Percentiles rank a stretch among this genome's conserved stretches.
phyloP scores from a whole-genome alignment of 1,284 basidiomycete species.

The Irpex rosettiformis region DNA sequence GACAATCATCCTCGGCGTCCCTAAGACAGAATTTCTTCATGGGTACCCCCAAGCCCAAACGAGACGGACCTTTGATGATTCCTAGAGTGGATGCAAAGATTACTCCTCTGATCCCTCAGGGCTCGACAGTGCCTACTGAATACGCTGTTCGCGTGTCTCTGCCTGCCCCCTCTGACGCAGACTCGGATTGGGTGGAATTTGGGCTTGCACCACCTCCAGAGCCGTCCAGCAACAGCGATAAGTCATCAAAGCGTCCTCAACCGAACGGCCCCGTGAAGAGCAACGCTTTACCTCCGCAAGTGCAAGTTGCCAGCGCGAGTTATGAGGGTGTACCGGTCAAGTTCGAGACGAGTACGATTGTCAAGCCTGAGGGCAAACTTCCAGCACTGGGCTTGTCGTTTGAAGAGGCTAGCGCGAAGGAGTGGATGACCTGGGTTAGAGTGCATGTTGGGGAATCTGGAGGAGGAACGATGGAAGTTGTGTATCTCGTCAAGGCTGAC shows the following conservation, averaged over 20 bases:
- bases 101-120: conserved; percentile 40
- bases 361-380: conserved; percentile 34
- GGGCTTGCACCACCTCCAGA: conserved; percentile 49
- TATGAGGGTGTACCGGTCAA: conserved; percentile 62
- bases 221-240: not conserved
- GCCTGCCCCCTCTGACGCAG: conserved; percentile 51
- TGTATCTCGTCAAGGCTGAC: conserved; percentile 52
- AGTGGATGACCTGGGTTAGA: conserved; percentile 65
- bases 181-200: conserved; percentile 73
- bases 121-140: conserved; percentile 31
- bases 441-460: conserved; percentile 49
- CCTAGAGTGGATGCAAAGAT: conserved; percentile 53
- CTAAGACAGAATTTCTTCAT: conserved; percentile 25
- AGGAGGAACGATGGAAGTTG: conserved; percentile 53
- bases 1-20: conserved; percentile 22
- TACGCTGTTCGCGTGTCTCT: conserved; percentile 60
- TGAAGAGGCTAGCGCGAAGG: conserved; percentile 45
- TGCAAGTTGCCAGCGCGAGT: conserved; percentile 56
- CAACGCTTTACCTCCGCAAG: conserved; percentile 31
- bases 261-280: not conserved
- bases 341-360: conserved; percentile 45
- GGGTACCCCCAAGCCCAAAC: conserved; percentile 33
- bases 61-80: conserved; percentile 58
- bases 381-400: conserved; percentile 40
- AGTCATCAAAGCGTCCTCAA: not conserved